phyloP scores from a whole-genome alignment of 306 rosid species.

The Lathyrus oleraceus region DNA sequence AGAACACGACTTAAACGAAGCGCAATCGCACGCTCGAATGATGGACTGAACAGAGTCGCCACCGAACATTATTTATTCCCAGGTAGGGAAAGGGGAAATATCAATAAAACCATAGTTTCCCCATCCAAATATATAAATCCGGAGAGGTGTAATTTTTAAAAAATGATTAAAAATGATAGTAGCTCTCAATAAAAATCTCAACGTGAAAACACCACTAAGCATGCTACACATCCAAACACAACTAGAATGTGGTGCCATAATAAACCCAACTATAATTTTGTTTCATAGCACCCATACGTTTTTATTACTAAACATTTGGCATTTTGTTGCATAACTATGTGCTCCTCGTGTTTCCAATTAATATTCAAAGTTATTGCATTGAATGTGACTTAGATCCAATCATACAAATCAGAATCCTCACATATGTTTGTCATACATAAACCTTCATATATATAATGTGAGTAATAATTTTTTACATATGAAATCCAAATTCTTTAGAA shows the following conservation, averaged over 20 bases:
- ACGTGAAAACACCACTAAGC: neutral
- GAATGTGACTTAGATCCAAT: constrained; percentile 46
- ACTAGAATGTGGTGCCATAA: constrained; percentile 16
- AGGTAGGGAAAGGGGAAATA: too few relatives aligned
- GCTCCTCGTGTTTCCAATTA: constrained; percentile 28
- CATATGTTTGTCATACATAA: constrained; percentile 4
- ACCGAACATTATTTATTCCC: too few relatives aligned
- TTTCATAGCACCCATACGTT: constrained; percentile 11
- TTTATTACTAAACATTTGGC: constrained; percentile 35
- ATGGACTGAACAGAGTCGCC: too few relatives aligned
- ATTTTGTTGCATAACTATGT: constrained; percentile 29
- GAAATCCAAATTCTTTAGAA: constrained; percentile 2
- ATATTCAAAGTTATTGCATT: constrained; percentile 12
- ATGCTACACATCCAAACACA: neutral
- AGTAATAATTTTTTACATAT: constrained; percentile 1
- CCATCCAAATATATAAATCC: too few relatives aligned
- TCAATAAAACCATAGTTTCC: too few relatives aligned
- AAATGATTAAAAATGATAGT: too few relatives aligned
- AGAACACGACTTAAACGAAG: too few relatives aligned
- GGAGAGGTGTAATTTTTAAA: too few relatives aligned
- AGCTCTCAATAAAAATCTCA: too few relatives aligned
- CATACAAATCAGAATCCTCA: constrained; percentile 28
- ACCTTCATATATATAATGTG: constrained; percentile 4
- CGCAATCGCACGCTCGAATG: too few relatives aligned
- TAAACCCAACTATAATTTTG: constrained; percentile 22